Evolutionary conservation across 148 eudicot species (phyloP).

Genomic region (Oxyria digyna): DNA sequence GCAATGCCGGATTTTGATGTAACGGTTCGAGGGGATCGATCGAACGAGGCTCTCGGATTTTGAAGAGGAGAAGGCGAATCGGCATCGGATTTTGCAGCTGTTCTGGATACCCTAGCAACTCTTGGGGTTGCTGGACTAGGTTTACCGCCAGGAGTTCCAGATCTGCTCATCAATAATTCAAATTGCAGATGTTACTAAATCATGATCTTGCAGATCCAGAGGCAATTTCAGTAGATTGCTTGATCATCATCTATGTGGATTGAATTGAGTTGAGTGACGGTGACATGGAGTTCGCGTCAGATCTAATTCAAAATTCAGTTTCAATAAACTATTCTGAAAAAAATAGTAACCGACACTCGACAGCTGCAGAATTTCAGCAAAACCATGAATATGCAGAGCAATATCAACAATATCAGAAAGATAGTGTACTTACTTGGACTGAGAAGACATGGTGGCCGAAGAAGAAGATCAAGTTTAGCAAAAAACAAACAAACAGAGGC

Average conservation of each 20-base stretch:
- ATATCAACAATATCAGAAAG: background rate
- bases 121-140: conserved; percentile 57
- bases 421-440: conserved; percentile 50
- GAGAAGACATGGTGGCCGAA: conserved; percentile 49
- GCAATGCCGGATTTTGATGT: conserved; percentile 44
- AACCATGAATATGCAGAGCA: background rate
- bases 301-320: background rate
- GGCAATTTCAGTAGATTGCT: background rate
- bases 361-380: background rate
- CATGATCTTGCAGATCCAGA: conserved; percentile 8
- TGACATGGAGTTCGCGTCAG: background rate
- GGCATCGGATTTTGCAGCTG: conserved; percentile 52
- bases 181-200: background rate
- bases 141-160: conserved; percentile 48
- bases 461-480: background rate
- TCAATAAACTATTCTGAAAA: background rate
- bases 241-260: background rate
- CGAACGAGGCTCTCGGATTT: conserved; percentile 45
- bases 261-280: background rate
- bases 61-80: conserved; percentile 53
- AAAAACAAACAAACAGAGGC: too few species aligned
- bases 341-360: background rate
- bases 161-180: conserved; percentile 32
- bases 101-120: conserved; percentile 36
- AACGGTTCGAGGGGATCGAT: conserved; percentile 50